Conservation (phyloP, 2,329 filamentous ascomycete species). For the Canariomyces notabilis region DNA sequence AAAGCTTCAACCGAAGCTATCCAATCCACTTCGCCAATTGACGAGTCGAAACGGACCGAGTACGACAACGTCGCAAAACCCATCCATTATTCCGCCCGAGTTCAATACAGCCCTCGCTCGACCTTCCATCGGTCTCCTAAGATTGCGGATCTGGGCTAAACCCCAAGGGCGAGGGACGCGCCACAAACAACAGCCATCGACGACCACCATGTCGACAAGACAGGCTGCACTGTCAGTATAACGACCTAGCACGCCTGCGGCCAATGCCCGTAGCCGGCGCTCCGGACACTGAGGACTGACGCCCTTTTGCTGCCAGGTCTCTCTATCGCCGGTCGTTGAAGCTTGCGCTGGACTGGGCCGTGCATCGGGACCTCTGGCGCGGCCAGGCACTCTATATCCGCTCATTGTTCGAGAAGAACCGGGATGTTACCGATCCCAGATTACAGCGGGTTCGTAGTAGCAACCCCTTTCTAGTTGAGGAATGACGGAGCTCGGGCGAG, state of each 20-base stretch:
- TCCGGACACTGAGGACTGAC: constrained; percentile 12
- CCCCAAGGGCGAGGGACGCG: background rate
- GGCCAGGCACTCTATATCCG: constrained; percentile 95
- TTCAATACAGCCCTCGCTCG: background rate
- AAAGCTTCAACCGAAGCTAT: constrained; percentile 6
- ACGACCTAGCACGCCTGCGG: background rate
- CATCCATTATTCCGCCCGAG: constrained; percentile 1
- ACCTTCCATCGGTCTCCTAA: background rate
- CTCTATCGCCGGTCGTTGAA: constrained; percentile 93
- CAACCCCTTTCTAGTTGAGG: background rate
- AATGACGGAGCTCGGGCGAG: background rate
- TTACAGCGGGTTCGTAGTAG: constrained; percentile 67
- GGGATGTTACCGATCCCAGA: constrained; percentile 73
- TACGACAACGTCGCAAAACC: constrained; percentile 10
- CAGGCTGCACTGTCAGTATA: constrained; percentile 25
- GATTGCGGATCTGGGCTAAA: no score
- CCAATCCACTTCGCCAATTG: constrained; percentile 22
- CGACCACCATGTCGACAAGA: constrained; percentile 24
- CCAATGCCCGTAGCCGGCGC: background rate
- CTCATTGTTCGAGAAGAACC: constrained; percentile 91
- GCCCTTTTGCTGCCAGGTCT: constrained; percentile 46
- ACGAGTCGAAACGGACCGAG: constrained; percentile 14
- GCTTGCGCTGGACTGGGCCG: constrained; percentile 90
- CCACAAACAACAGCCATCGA: constrained; percentile 1
- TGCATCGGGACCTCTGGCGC: constrained; percentile 88